Percentiles rank a stretch among this genome's conserved stretches.
These are phyloP conservation scores for Mimosa bimucronata DNA, from an alignment of 306 rosid species.

Conservation along the genomic window DNA sequence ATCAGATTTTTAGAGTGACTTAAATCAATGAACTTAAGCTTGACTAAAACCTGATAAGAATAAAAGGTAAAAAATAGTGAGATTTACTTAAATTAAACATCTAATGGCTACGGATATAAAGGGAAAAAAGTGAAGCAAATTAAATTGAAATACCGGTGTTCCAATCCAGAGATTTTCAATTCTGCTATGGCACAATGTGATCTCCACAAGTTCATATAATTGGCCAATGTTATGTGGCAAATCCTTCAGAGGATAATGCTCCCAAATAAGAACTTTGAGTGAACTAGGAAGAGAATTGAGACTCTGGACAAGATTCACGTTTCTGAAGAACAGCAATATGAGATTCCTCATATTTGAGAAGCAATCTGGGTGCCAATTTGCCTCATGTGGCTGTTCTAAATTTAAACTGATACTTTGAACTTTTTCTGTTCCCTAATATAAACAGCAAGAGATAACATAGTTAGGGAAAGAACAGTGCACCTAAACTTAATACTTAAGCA, in stretches of 20 bases:
- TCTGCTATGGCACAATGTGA: not conserved
- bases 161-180: not conserved
- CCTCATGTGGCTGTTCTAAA: not conserved
- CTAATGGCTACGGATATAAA: no score
- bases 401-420: slow-evolving; percentile 3
- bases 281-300: slow-evolving; percentile 16
- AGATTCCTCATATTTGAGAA: slow-evolving; percentile 29
- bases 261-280: slow-evolving; percentile 25
- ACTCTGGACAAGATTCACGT: not conserved
- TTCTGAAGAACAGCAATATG: not conserved
- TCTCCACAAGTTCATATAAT: not conserved
- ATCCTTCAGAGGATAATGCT: not conserved
- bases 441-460: not conserved
- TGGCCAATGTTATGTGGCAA: not conserved
- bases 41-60: not conserved
- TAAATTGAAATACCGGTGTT: not conserved
- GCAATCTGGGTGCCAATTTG: not conserved
- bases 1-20: not conserved
- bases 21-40: not conserved
- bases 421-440: not conserved
- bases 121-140: not conserved
- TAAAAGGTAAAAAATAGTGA: not conserved
- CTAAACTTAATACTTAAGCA: no score
- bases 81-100: not conserved
- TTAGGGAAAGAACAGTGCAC: not conserved